These are phyloP conservation scores for Lotmaria passim DNA, from an alignment of 208 protist species.

Conservation along the genomic window DNA sequence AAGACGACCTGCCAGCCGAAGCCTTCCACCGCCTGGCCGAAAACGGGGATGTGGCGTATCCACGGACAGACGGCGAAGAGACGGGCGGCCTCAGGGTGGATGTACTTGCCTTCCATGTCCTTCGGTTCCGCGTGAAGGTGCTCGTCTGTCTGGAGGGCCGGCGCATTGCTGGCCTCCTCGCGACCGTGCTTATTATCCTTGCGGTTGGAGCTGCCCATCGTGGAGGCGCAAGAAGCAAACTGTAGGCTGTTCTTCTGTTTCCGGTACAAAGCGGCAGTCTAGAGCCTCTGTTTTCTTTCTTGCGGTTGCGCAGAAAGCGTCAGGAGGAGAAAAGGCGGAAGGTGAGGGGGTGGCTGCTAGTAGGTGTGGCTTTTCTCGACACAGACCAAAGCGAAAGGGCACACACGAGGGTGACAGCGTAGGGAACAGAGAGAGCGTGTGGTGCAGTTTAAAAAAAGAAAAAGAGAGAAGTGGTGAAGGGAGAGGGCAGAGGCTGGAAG, in stretches of 20 bases:
- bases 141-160: background rate
- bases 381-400: too few relatives aligned
- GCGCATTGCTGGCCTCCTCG: background rate
- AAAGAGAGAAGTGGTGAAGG: background rate
- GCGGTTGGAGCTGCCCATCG: background rate
- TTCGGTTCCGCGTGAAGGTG: conserved; percentile 11
- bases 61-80: conserved; percentile 41
- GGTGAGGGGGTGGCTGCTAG: too few relatives aligned
- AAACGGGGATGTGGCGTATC: conserved; percentile 46
- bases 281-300: background rate
- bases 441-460: background rate
- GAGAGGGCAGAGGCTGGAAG: background rate
- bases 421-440: background rate
- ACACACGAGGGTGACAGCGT: too few relatives aligned
- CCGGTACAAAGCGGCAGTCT: too few relatives aligned
- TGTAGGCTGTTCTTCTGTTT: background rate
- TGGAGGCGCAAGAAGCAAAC: background rate
- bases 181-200: background rate
- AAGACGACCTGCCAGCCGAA: conserved; percentile 46
- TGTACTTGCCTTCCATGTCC: conserved; percentile 21
- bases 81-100: conserved; percentile 41
- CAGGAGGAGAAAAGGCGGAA: too few relatives aligned
- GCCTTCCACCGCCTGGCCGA: conserved; percentile 42
- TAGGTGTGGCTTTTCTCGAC: too few relatives aligned
- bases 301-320: too few relatives aligned